These are phyloP conservation scores for Hyaloscypha hepaticicola DNA, from an alignment of 495 filamentous ascomycete genomes.

Conservation along the genomic window DNA sequence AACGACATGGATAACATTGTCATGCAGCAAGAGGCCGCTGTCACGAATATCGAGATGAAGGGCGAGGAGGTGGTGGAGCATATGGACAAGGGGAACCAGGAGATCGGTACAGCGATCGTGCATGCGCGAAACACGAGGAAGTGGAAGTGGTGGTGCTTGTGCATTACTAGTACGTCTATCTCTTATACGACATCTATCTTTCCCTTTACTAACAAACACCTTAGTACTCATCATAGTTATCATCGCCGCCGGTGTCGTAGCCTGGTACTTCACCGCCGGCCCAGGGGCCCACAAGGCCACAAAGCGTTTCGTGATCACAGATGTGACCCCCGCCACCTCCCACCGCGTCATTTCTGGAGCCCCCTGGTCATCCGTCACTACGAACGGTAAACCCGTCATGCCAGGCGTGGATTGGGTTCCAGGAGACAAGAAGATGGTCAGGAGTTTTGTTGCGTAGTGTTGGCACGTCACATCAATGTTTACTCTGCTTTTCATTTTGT, in stretches of 20 bases:
- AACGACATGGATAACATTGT: constrained; percentile 80
- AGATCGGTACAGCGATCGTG: constrained; percentile 73
- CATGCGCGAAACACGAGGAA: constrained; percentile 77
- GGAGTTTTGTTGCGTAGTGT: neutral
- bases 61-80: constrained; percentile 77
- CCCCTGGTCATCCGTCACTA: neutral
- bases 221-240: constrained; percentile 51
- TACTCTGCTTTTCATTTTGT: too few relatives aligned
- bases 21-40: constrained; percentile 74
- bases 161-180: constrained; percentile 68
- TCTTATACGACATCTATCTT: neutral
- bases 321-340: neutral
- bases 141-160: constrained; percentile 98
- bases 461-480: neutral
- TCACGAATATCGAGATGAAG: constrained; percentile 77
- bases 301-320: constrained; percentile 31
- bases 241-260: constrained; percentile 49
- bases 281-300: constrained; percentile 37
- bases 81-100: constrained; percentile 73
- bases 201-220: constrained; percentile 29
- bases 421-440: neutral
- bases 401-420: constrained; percentile 22
- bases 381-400: constrained; percentile 12
- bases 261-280: constrained; percentile 28
- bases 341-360: constrained; percentile 17